Evolutionary conservation across 2,329 filamentous ascomycete genomes (phyloP).

Genomic region (Aspergillus ochraceoroseus): DNA sequence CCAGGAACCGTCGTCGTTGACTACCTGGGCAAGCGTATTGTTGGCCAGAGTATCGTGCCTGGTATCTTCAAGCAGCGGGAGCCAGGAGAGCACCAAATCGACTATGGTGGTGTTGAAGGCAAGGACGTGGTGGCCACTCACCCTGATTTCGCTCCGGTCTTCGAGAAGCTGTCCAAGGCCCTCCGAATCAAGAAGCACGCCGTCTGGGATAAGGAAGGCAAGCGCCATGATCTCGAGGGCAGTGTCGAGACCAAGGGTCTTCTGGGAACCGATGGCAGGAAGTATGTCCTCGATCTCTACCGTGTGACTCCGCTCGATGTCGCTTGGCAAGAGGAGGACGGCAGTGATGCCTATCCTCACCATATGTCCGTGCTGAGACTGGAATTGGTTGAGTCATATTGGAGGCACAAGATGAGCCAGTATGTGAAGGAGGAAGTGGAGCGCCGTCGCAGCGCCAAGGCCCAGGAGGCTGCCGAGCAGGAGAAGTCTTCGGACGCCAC

Average conservation of each 20-base stretch:
- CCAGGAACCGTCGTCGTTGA: constrained; percentile 95
- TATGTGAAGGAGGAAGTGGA: constrained; percentile 78
- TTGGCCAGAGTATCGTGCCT: constrained; percentile 95
- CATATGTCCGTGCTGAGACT: constrained; percentile 90
- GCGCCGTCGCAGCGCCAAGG: constrained; percentile 50
- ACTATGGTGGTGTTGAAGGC: constrained; percentile 96
- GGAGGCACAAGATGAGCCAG: constrained; percentile 78
- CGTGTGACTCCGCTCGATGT: constrained; percentile 89
- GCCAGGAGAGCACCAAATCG: constrained; percentile 95
- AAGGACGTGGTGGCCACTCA: constrained; percentile 92
- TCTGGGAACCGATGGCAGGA: constrained; percentile 91
- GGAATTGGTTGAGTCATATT: constrained; percentile 83
- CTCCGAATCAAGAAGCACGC: constrained; percentile 89
- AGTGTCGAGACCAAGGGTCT: constrained; percentile 97
- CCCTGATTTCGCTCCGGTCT: constrained; percentile 74
- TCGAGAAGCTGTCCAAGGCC: constrained; percentile 84
- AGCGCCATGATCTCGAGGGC: constrained; percentile 84
- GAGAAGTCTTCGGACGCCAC: constrained; percentile 37
- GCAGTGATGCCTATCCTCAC: constrained; percentile 70
- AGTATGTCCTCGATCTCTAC: constrained; percentile 96
- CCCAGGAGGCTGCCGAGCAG: constrained; percentile 36
- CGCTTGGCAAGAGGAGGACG: constrained; percentile 75
- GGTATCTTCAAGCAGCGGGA: constrained; percentile 99
- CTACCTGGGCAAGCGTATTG: constrained; percentile 93
- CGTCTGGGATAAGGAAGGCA: constrained; percentile 95